These are phyloP conservation scores for Rhododendron henanense DNA, from an alignment of 148 eudicot species.

Conservation along the genomic window DNA sequence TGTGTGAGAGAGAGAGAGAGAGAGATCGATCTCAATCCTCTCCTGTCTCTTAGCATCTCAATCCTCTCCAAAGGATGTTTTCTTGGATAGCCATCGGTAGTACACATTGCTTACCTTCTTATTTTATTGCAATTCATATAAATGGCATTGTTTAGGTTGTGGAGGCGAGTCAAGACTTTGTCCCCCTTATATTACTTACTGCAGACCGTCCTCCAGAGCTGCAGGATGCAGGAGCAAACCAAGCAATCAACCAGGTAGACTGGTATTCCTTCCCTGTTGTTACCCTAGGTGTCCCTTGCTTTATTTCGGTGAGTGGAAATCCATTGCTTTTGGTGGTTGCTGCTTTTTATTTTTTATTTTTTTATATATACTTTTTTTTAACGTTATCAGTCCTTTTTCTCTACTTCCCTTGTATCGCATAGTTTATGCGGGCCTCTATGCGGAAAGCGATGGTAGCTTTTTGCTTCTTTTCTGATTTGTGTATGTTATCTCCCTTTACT, in stretches of 20 bases:
- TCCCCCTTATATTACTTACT: constrained; percentile 78
- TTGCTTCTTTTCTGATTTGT: not conserved
- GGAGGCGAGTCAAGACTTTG: constrained; percentile 95
- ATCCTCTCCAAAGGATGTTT: not conserved
- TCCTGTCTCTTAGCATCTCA: not conserved
- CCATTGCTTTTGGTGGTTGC: not conserved
- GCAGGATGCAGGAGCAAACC: constrained; percentile 91
- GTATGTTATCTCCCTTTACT: not conserved
- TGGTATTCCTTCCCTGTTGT: not conserved
- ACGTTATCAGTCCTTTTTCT: not conserved
- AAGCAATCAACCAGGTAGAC: constrained; percentile 89
- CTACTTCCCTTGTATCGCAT: not conserved
- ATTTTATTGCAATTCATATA: not conserved
- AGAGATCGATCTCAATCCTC: not conserved
- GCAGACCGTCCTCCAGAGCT: constrained; percentile 98
- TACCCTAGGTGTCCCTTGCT: not conserved
- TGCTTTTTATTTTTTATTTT: not conserved
- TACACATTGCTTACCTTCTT: not conserved
- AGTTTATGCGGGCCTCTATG: not conserved
- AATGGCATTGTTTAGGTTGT: constrained; percentile 56
- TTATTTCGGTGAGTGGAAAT: not conserved
- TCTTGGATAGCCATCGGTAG: not conserved
- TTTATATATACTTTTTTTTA: not conserved
- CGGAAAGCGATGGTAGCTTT: not conserved
- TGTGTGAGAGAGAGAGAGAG: not conserved